These are phyloP conservation scores for Sugiyamaella pinicola DNA, from an alignment of 1,139 yeast genomes.

Conservation along the genomic window DNA sequence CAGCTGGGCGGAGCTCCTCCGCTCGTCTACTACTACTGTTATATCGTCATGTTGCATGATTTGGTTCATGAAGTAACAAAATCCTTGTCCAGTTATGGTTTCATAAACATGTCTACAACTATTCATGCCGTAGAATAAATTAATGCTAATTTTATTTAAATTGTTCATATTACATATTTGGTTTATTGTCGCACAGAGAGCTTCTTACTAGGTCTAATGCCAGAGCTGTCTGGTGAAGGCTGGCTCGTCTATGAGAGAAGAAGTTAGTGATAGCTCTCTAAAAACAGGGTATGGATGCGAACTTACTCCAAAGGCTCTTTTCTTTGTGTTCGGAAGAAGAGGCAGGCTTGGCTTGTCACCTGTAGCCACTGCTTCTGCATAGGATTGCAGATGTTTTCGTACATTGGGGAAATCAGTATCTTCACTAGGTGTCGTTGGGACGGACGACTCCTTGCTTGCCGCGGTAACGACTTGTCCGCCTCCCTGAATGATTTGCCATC, in stretches of 20 bases:
- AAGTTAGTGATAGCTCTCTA: not conserved
- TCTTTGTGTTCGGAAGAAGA: not conserved
- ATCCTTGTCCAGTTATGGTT: no score
- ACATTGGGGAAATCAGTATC: not conserved
- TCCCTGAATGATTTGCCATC: conserved; percentile 22
- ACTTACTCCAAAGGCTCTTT: conserved; percentile 20
- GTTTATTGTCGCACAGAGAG: conserved; percentile 9
- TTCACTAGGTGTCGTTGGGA: conserved; percentile 1
- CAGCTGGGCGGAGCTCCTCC: no score
- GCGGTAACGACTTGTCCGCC: conserved; percentile 9
- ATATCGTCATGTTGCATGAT: no score
- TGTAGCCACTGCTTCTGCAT: not conserved
- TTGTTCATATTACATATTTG: not conserved
- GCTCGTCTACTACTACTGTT: no score
- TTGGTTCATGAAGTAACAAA: no score
- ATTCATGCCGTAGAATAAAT: no score
- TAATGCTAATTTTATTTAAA: conserved; percentile 1
- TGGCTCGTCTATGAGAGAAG: not conserved
- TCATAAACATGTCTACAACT: no score
- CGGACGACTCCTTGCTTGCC: not conserved
- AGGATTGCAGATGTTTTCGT: conserved; percentile 15
- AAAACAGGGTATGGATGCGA: not conserved
- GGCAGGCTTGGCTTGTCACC: not conserved
- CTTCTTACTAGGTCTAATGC: conserved; percentile 13
- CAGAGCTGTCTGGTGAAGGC: not conserved